Evolutionary conservation across 1,139 yeast species (phyloP), one percentile per base, ranked within the genome.

Genomic region (Saccharomycopsis phalli): DNA sequence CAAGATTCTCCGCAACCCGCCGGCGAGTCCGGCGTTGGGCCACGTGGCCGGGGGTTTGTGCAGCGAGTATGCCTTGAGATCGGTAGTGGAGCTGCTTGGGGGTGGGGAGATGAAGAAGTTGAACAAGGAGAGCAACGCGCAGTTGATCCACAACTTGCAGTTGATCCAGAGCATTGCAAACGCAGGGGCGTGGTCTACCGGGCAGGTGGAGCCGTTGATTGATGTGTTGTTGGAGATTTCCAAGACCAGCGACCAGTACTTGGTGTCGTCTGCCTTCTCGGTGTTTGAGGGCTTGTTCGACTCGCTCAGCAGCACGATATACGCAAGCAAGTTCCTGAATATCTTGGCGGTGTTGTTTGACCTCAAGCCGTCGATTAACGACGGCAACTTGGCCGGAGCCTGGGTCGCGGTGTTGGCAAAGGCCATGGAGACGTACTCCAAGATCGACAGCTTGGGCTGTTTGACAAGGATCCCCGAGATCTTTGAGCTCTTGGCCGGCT

Each of bases 351-450:
- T 82, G 31, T 76, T 91, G 37, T 72, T 84, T 51, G 84, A 82
- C 47, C 68, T 88, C 54, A 79, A 78, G 50, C 98, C 98, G 4
- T 69, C 94, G 1, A 58, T 74, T 21, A 81, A 80, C 51, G 98
- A 91, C 55, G 68, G 80, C 32, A 88, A 86, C 58, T 69, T 91
- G 51, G 86, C 93, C 13, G 95, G 94, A 14, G 74, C 95, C 7
- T 91, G 98, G 98, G 71, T 87, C 38, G 95, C 96, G 1, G 95
- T 87, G 20, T 73, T 91, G 31, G 94, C 96, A 5, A 87, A 86
- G 54, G 95, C 93, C 36, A 67, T 82, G 48, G 76, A 76, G 40
- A 71, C 88, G 4, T 84, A 76, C 55, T 66, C 88, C 13, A 58
- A 60, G 14, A 65, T 81, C 47, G 74, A 80, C 47, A 76, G 87